These are phyloP conservation scores for Coemansia sp. DNA, from an alignment of 192 early-diverging fungal genomes.

Conservation along the genomic window DNA sequence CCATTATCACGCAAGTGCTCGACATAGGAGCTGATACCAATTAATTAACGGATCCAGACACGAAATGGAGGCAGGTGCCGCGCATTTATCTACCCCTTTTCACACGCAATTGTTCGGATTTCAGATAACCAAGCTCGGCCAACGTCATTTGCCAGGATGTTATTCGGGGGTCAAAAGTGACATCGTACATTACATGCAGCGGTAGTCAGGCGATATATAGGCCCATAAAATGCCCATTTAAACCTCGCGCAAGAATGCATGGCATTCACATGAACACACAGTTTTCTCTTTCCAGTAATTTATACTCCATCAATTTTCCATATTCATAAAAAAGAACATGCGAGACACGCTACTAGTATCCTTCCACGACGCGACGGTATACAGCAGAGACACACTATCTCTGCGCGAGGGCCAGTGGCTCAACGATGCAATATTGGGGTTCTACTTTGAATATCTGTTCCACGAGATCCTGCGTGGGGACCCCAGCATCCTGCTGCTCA, in stretches of 20 bases:
- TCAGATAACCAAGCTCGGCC: neutral
- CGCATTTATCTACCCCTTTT: neutral
- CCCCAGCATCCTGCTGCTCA: conserved; percentile 29
- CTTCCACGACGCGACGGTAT: conserved; percentile 34
- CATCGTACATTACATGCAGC: neutral
- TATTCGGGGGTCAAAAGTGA: no score
- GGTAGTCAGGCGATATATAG: neutral
- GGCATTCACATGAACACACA: neutral
- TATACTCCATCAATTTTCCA: neutral
- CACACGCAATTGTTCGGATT: neutral
- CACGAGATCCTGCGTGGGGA: conserved; percentile 33
- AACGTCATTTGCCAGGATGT: neutral
- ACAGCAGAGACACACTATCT: conserved; percentile 26
- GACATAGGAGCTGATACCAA: neutral
- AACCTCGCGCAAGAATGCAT: neutral
- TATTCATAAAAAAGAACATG: neutral
- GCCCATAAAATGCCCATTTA: neutral
- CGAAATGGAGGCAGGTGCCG: neutral
- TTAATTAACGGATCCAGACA: neutral
- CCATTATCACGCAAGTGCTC: neutral
- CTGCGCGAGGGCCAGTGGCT: conserved; percentile 39
- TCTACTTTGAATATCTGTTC: conserved; percentile 47
- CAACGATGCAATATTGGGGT: conserved; percentile 42
- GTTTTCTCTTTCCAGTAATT: neutral
- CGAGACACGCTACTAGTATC: conserved; percentile 18